Conservation (phyloP, 1,139 yeast genomes). For the Scheffersomyces lignicola region DNA sequence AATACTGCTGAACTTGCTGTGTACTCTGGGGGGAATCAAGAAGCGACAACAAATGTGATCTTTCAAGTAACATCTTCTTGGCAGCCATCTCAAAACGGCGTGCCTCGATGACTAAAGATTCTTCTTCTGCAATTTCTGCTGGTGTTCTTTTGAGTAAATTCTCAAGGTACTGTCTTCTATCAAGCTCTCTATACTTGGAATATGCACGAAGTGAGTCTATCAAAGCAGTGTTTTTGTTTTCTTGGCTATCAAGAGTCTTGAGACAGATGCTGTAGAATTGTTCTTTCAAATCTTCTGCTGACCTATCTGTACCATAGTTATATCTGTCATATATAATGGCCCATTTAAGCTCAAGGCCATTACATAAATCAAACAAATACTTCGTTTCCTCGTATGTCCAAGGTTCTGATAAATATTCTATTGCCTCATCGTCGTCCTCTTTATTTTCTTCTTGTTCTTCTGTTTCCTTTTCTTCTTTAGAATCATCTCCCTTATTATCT, state of each 20-base stretch:
- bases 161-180: constrained; percentile 78
- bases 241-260: constrained; percentile 46
- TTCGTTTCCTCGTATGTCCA: constrained; percentile 84
- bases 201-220: constrained; percentile 54
- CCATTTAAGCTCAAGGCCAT: constrained; percentile 83
- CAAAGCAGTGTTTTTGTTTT: constrained; percentile 45
- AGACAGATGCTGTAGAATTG: constrained; percentile 61
- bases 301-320: constrained; percentile 34
- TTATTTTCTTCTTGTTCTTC: constrained; percentile 8
- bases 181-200: constrained; percentile 66
- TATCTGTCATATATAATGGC: constrained; percentile 78
- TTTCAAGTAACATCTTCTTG: constrained; percentile 80
- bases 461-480: constrained; percentile 6
- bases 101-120: constrained; percentile 88
- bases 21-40: constrained; percentile 88
- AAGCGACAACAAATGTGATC: constrained; percentile 74
- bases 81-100: constrained; percentile 92
- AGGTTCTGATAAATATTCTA: constrained; percentile 1
- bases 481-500: constrained; percentile 3
- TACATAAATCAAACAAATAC: constrained; percentile 71
- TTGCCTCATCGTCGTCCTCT: constrained; percentile 7
- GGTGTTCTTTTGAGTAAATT: constrained; percentile 81
- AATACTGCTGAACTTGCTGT: constrained; percentile 73
- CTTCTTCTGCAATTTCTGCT: constrained; percentile 97
- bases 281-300: constrained; percentile 78